Evolutionary conservation across 352 stramenopile species (phyloP), one percentile per base, ranked within the genome.

Genomic region (Pythium guiyangense): DNA sequence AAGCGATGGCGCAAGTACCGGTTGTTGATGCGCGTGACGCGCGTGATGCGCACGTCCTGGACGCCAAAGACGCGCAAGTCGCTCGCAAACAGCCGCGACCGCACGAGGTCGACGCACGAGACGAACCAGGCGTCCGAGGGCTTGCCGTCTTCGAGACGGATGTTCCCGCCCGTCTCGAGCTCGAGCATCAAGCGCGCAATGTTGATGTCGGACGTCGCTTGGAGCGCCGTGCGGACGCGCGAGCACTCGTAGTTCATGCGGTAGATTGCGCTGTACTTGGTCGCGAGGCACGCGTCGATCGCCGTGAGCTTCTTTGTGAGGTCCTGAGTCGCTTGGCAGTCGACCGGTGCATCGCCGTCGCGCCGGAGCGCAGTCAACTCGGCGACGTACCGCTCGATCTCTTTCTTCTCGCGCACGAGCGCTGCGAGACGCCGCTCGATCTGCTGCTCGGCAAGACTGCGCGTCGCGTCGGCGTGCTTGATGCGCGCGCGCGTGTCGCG

Each of bases 101-200:
- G 81, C 22, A 97, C 59, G 18, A 97, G 62, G 34, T 96, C 86
- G 2, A 90, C 74, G 49, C 86, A 97, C 12, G 82, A 94, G 6
- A 63, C 63, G 42, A 87, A 96, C 88, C 90, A 97, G 5, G 86
- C 72, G 48, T 97, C 88, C 0, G 68, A 69, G 0, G 78, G 68
- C 25, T 77, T 91, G 0, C 88, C 90, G 45, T 97, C 90, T 59
- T 97, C 90, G 10, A 97, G 66, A 0, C 88, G 82, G 50, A 97
- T 94, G 49, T 97, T 97, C 0, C 90, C 90, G 15, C 90, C 90
- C 4, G 88, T 97, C 39, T 97, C 84, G 15, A 97, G 72, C 62
- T 97, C 90, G 31, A 97, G 53, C 47, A 97, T 65, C 27, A 97
- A 59, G 10, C 88, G 71, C 25, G 78, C 73, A 34, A 96, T 90